Conservation (phyloP, 805 yeast species). For the Phaffomyces thermotolerans region DNA sequence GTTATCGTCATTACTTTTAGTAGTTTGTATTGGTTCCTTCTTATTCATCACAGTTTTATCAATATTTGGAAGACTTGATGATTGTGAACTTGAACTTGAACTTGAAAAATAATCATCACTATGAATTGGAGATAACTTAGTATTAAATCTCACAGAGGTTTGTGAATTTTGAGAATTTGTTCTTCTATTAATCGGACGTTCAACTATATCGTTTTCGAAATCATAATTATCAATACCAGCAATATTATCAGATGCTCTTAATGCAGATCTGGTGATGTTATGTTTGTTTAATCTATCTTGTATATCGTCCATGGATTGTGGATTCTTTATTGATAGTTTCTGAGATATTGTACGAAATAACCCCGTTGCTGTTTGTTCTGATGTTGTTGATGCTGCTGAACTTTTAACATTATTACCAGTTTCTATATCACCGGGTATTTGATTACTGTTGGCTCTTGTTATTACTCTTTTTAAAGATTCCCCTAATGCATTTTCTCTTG, state of each 20-base stretch:
- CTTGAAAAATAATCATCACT: conserved; percentile 1
- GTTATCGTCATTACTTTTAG: too few species aligned
- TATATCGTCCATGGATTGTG: conserved; percentile 25
- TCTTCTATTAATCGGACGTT: conserved; percentile 6
- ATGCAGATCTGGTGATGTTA: conserved; percentile 35
- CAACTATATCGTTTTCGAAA: conserved; percentile 9
- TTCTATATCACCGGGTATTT: conserved; percentile 11
- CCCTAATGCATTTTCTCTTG: conserved; percentile 28
- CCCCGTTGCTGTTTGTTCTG: conserved; percentile 1
- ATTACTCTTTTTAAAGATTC: conserved; percentile 27
- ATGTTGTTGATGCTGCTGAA: conserved; percentile 6
- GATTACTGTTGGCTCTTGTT: conserved; percentile 10
- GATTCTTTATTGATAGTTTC: conserved; percentile 14
- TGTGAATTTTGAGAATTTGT: not conserved
- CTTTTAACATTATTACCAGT: conserved; percentile 2
- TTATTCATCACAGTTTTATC: not conserved
- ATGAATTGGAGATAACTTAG: conserved; percentile 3
- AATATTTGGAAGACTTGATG: not conserved
- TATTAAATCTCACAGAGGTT: not conserved
- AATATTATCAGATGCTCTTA: conserved; percentile 35
- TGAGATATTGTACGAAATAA: conserved; percentile 17
- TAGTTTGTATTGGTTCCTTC: not conserved
- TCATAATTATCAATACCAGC: conserved; percentile 36
- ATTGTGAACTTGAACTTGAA: not conserved
- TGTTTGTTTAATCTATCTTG: conserved; percentile 28